These are phyloP conservation scores for Fagopyrum tataricum DNA, from an alignment of 148 eudicot species.

Conservation along the genomic window DNA sequence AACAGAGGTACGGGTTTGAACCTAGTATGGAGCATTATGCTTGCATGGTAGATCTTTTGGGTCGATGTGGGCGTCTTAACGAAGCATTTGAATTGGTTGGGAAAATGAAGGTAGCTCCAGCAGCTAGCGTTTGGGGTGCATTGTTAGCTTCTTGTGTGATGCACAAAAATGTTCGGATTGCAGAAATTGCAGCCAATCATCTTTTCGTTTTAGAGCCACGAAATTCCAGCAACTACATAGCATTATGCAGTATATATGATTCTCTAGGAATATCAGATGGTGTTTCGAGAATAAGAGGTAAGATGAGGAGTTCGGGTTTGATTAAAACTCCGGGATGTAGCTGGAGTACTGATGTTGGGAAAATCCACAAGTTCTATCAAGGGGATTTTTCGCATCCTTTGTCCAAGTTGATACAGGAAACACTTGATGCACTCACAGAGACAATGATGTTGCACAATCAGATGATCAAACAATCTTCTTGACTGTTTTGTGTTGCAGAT, in stretches of 20 bases:
- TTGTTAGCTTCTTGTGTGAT: constrained; percentile 22
- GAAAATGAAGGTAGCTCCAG: constrained; percentile 14
- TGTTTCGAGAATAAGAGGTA: constrained; percentile 17
- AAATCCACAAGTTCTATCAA: constrained; percentile 18
- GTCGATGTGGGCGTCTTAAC: constrained; percentile 21
- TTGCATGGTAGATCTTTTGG: constrained; percentile 23
- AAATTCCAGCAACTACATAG: constrained; percentile 26
- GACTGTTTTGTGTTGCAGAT: not conserved
- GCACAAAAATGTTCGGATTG: constrained; percentile 21
- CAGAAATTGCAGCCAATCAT: constrained; percentile 22
- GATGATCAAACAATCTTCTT: not conserved
- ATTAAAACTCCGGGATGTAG: constrained; percentile 25
- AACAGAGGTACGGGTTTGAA: constrained; percentile 13
- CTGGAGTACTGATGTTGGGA: constrained; percentile 17
- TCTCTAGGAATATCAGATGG: constrained; percentile 20
- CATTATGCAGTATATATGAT: constrained; percentile 25
- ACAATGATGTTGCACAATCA: constrained; percentile 5
- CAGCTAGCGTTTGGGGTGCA: constrained; percentile 29
- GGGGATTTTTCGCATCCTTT: constrained; percentile 18
- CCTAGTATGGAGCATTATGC: constrained; percentile 19
- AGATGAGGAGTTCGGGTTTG: constrained; percentile 19
- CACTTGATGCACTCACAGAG: constrained; percentile 13
- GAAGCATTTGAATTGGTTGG: constrained; percentile 21
- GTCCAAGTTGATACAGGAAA: constrained; percentile 11
- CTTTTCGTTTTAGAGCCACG: constrained; percentile 26